A percentile compares a stretch with the other conserved stretches of the same genome.
Evolutionary conservation across 2,329 filamentous ascomycete genomes (phyloP).

Genomic region (Epichloe scottii): DNA sequence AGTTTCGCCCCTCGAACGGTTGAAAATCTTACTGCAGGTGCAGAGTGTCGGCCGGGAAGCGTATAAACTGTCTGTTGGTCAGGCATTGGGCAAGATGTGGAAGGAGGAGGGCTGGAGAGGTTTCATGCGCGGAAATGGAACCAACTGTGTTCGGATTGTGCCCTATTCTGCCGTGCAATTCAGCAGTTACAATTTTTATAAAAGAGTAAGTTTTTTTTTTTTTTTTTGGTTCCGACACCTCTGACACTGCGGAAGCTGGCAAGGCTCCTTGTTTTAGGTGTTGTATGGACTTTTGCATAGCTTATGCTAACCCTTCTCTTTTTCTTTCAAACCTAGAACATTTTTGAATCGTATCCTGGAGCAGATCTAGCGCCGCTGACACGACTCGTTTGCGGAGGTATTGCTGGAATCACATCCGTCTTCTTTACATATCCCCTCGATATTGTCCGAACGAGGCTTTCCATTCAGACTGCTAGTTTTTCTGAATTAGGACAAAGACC

Average conservation of each 20-base stretch:
- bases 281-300: not conserved
- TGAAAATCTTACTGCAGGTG: constrained; percentile 97
- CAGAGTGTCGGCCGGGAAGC: constrained; percentile 84
- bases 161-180: constrained; percentile 98
- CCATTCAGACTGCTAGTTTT: constrained; percentile 97
- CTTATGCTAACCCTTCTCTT: not conserved
- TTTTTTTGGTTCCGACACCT: not conserved
- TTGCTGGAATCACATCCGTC: constrained; percentile 91
- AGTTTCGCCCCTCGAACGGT: constrained; percentile 84
- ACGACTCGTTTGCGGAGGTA: constrained; percentile 77
- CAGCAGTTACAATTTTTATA: constrained; percentile 96
- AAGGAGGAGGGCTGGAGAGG: constrained; percentile 92
- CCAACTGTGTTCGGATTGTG: constrained; percentile 95
- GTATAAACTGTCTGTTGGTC: constrained; percentile 83
- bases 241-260: not conserved
- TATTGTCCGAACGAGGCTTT: constrained; percentile 89
- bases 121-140: constrained; percentile 96
- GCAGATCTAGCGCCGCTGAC: constrained; percentile 60
- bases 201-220: constrained; percentile 49
- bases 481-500: constrained; percentile 54
- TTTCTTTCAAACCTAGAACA: constrained; percentile 30
- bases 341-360: constrained; percentile 67
- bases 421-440: constrained; percentile 92
- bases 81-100: constrained; percentile 91
- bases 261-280: not conserved